These are phyloP conservation scores for Eucalyptus rudis DNA, from an alignment of 345 rosid species.

Conservation along the genomic window DNA sequence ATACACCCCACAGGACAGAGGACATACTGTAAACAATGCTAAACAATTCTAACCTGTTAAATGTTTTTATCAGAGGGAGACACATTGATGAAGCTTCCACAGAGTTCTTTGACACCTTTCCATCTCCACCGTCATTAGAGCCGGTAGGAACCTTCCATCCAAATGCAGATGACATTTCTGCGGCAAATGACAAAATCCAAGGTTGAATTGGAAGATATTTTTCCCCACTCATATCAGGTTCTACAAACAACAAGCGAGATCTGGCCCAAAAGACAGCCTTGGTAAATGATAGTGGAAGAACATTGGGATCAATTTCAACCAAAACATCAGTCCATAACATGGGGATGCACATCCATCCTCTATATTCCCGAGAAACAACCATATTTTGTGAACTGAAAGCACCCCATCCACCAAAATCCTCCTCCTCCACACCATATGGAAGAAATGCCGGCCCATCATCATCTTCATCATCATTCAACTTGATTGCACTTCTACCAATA, in stretches of 20 bases:
- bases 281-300: constrained; percentile 63
- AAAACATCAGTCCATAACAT: constrained; percentile 88
- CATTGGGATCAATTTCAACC: constrained; percentile 41
- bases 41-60: constrained; percentile 48
- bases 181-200: constrained; percentile 62
- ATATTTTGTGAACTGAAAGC: constrained; percentile 54
- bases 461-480: constrained; percentile 28
- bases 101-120: constrained; percentile 72
- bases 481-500: constrained; percentile 8
- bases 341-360: constrained; percentile 88
- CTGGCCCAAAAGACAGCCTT: constrained; percentile 96
- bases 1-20: background rate
- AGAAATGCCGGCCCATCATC: constrained; percentile 20
- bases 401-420: constrained; percentile 41
- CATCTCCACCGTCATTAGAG: constrained; percentile 83
- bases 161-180: constrained; percentile 63
- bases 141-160: constrained; percentile 95
- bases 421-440: constrained; percentile 26
- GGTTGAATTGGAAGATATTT: constrained; percentile 41
- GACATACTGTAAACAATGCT: background rate
- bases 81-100: constrained; percentile 59
- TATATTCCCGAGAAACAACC: constrained; percentile 42
- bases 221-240: constrained; percentile 65
- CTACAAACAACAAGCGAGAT: constrained; percentile 64
- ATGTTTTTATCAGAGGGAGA: constrained; percentile 53